A percentile compares a stretch with the other conserved stretches of the same genome.
Conservation (phyloP, 202 grass and related monocot species). For the Carex arenaria region DNA sequence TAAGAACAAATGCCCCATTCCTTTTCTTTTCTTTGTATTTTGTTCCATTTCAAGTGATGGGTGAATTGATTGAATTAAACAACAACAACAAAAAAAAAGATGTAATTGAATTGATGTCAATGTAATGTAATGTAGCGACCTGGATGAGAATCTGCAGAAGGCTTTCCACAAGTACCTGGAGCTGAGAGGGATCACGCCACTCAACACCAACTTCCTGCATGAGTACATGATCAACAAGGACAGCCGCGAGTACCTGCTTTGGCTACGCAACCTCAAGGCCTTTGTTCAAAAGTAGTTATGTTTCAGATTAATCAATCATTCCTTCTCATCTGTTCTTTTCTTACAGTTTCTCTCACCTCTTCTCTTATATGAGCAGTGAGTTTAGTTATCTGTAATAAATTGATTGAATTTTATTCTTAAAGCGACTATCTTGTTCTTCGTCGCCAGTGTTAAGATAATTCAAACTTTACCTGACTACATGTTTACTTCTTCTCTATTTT, state of each 20-base stretch:
- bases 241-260: constrained; percentile 77
- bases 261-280: constrained; percentile 77
- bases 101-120: not conserved
- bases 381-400: constrained; percentile 2
- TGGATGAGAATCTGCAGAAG: constrained; percentile 89
- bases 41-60: not conserved
- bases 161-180: constrained; percentile 93
- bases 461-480: too few species aligned
- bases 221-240: constrained; percentile 98
- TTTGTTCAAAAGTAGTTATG: constrained; percentile 44
- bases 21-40: not conserved
- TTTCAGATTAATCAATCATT: not conserved
- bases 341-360: not conserved
- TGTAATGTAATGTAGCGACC: constrained; percentile 51
- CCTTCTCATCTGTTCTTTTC: not conserved
- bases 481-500: too few species aligned
- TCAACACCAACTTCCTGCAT: constrained; percentile 88
- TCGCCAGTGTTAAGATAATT: too few species aligned
- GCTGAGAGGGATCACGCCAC: constrained; percentile 63
- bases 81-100: not conserved
- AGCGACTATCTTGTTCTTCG: too few species aligned
- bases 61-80: too few species aligned
- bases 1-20: constrained; percentile 9
- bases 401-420: not conserved
- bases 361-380: not conserved